A percentile compares a stretch with the other conserved stretches of the same genome.
Conservation (phyloP, 495 filamentous ascomycete species). For the Pyronema omphalodes region DNA sequence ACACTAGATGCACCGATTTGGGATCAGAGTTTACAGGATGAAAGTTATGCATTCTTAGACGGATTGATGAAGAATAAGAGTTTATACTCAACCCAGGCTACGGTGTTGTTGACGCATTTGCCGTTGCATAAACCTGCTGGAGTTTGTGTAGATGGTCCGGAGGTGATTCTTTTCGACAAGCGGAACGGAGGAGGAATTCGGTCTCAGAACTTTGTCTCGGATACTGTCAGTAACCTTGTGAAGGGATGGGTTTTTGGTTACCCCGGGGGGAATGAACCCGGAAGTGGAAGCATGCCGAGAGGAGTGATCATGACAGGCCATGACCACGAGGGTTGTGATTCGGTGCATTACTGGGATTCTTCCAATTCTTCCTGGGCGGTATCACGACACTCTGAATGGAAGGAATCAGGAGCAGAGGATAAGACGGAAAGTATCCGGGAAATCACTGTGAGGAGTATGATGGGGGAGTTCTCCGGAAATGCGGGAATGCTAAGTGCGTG, state of each 20-base stretch:
- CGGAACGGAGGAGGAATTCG: conserved; percentile 49
- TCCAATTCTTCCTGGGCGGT: conserved; percentile 10
- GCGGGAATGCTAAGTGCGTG: conserved; percentile 72
- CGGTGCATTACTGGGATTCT: conserved; percentile 56
- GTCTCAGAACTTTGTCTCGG: conserved; percentile 81
- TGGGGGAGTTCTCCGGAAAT: conserved; percentile 83
- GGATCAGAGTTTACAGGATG: conserved; percentile 42
- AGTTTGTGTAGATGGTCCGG: conserved; percentile 66
- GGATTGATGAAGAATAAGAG: conserved; percentile 28
- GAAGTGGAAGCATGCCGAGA: conserved; percentile 39
- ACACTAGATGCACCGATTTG: conserved; percentile 71
- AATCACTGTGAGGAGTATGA: conserved; percentile 94
- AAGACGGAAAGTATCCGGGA: conserved; percentile 42
- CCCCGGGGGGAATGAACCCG: conserved; percentile 37
- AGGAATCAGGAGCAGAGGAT: conserved; percentile 1
- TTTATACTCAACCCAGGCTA: conserved; percentile 33
- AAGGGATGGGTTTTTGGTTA: conserved; percentile 66
- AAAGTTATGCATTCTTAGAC: conserved; percentile 64
- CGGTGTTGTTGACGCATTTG: conserved; percentile 76
- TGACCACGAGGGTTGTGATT: conserved; percentile 87
- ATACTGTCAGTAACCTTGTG: conserved; percentile 44
- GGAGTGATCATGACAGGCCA: conserved; percentile 78
- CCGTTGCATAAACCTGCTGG: conserved; percentile 71
- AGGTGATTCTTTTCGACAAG: conserved; percentile 49
- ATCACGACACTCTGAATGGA: background rate